Base-by-base conservation (phyloP, 2,329 filamentous ascomycete genomes). In the Arthroderma sp. region DNA sequence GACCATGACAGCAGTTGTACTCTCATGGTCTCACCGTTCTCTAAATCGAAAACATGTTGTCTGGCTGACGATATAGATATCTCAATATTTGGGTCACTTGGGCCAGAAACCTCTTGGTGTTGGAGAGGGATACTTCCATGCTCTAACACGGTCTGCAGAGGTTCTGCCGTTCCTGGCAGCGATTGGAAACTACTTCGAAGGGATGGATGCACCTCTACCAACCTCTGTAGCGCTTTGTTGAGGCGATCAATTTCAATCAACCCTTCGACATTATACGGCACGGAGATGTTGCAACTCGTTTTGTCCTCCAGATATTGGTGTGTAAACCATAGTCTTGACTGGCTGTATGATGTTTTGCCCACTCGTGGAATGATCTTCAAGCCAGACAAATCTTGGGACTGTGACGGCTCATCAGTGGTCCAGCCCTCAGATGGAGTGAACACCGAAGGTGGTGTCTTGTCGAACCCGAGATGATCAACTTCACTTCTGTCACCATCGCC, bases 271-370 rank as follows among this genome's bases (percentile, higher is more conserved):
- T 56, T 47, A 43, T 59, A 55, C 0, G 41, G 52, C 1, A 58
- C 50, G 1, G 64, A 59, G 29, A 64, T 56, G 49, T 73, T 73
- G 48, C 61, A 65, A 1, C 63, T 61, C 0, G 61, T 65, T 5
- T 56, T 55, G 39, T 71, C 63, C 29, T 63, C 32, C 1, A 49
- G 41, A 6, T 37, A 44, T 3, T 47, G 39, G n/a, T 42, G 41
- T 29, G 51, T 27, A 36, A 52, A 52, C 63, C 63, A 70, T 48
- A 69, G 63, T 0, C 63, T 52, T 0, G 58, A 53, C 49, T 70
- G 67, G 8, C 52, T 58, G 4, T 55, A 56, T 2, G 66, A 68
- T 22, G 15, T 22, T 22, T 22, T 22, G 15, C 15, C 15, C 15
- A 22, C 15, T 22, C 15, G 15, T 22, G 15, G 15, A 22, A 22